Evolutionary conservation across 2,329 filamentous ascomycete genomes (phyloP).

Genomic region (Periconia macrospinosa): DNA sequence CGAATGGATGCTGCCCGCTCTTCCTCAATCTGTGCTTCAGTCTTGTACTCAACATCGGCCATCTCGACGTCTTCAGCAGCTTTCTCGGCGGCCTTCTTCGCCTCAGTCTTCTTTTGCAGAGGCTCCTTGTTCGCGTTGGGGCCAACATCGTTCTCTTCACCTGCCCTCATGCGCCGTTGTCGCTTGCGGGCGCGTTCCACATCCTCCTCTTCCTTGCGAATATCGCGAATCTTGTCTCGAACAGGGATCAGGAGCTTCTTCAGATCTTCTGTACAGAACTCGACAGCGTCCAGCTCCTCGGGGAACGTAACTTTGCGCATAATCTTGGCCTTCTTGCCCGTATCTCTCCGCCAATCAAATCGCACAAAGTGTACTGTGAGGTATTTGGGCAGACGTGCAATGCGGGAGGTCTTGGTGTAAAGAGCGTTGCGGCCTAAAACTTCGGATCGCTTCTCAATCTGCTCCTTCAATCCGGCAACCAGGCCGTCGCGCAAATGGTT

Average conservation of each 20-base stretch:
- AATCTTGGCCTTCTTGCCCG: constrained; percentile 98
- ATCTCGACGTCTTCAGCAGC: constrained; percentile 67
- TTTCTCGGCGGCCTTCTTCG: constrained; percentile 41
- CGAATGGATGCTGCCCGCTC: constrained; percentile 77
- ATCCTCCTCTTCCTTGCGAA: constrained; percentile 93
- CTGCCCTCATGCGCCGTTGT: constrained; percentile 71
- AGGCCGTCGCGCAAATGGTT: constrained; percentile 94
- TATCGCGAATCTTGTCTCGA: constrained; percentile 93
- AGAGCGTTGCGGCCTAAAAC: constrained; percentile 74
- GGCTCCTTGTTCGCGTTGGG: constrained; percentile 51
- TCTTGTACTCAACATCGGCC: constrained; percentile 78
- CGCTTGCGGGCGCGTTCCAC: constrained; percentile 89
- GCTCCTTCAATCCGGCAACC: constrained; percentile 76
- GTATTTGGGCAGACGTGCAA: constrained; percentile 89
- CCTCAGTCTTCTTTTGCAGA: constrained; percentile 54
- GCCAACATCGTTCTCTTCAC: constrained; percentile 54
- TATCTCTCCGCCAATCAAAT: constrained; percentile 96
- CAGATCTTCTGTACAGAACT: constrained; percentile 93
- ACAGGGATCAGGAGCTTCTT: constrained; percentile 82
- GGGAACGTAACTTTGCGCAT: constrained; percentile 99
- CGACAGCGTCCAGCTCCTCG: constrained; percentile 85
- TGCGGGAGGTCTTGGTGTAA: constrained; percentile 90
- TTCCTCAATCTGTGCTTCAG: constrained; percentile 87
- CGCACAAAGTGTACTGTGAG: constrained; percentile 96
- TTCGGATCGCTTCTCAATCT: constrained; percentile 86